These are phyloP conservation scores for Heracleum sosnowskyi DNA, from an alignment of 129 eudicot genomes.

Conservation along the genomic window DNA sequence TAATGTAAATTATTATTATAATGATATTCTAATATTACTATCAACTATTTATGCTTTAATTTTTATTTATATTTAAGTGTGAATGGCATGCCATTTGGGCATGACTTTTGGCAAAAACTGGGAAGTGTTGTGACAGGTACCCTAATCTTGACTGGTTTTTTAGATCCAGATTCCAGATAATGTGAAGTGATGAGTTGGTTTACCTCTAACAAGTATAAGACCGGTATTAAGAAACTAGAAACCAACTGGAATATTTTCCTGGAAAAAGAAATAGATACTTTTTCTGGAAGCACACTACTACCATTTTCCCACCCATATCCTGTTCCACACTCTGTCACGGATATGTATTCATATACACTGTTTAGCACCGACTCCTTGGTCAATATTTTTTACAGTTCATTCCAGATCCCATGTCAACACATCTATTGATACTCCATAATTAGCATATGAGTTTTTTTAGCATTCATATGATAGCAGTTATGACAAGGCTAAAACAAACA, in stretches of 20 bases:
- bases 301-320: background rate
- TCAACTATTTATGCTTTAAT: no score
- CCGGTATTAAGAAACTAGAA: background rate
- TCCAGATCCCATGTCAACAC: background rate
- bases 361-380: background rate
- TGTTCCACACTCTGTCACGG: background rate
- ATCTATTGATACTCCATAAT: background rate
- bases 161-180: no score
- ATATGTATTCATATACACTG: background rate
- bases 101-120: no score
- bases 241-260: background rate
- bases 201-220: background rate
- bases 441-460: background rate
- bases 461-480: slow-evolving; percentile 4
- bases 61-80: no score
- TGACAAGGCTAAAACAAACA: background rate
- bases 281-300: background rate
- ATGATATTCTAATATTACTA: no score
- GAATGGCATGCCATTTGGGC: no score
- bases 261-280: background rate
- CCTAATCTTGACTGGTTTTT: no score
- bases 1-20: no score
- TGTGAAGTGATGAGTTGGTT: no score
- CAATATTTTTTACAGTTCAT: background rate
- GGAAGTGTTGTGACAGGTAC: no score